A percentile compares a stretch with the other conserved stretches of the same genome.
Conservation (phyloP, 139 green algal genomes). For the Chlamydomonas schloesseri region DNA sequence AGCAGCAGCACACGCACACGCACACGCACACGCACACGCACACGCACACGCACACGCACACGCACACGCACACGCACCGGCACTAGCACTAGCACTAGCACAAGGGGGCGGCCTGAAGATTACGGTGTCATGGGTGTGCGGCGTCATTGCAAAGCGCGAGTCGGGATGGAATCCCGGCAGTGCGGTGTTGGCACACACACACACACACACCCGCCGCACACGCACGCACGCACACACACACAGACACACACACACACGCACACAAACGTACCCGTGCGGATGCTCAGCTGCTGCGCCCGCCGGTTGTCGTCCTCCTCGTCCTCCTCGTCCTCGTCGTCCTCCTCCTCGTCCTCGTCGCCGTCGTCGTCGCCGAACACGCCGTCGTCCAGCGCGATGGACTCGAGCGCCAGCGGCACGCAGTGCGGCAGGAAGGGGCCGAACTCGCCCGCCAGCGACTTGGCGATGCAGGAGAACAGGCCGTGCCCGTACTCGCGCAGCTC, state of each 20-base stretch:
- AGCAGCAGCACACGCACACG: too few species aligned
- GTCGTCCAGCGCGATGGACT: slow-evolving; percentile 63
- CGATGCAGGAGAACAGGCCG: slow-evolving; percentile 67
- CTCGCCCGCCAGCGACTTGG: slow-evolving; percentile 52
- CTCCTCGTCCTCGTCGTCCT: slow-evolving; percentile 29
- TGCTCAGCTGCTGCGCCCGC: slow-evolving; percentile 44
- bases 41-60: too few species aligned
- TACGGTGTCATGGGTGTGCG: too few species aligned
- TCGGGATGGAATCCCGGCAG: too few species aligned
- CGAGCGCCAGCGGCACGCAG: slow-evolving; percentile 65
- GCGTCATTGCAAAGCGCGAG: too few species aligned
- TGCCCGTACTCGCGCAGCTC: slow-evolving; percentile 86
- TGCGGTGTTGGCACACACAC: too few species aligned
- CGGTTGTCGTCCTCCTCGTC: slow-evolving; percentile 35
- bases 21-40: too few species aligned
- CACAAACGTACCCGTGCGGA: slow-evolving; percentile 56
- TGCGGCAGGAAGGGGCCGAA: slow-evolving; percentile 67
- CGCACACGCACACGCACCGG: too few species aligned
- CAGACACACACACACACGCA: neutral
- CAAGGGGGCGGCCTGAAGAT: too few species aligned
- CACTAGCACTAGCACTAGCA: too few species aligned
- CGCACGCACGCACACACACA: too few species aligned
- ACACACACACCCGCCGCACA: too few species aligned
- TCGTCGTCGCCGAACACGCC: slow-evolving; percentile 40
- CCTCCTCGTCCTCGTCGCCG: slow-evolving; percentile 57